phyloP scores from a whole-genome alignment of 306 rosid genomes.

The Gillenia trifoliata region DNA sequence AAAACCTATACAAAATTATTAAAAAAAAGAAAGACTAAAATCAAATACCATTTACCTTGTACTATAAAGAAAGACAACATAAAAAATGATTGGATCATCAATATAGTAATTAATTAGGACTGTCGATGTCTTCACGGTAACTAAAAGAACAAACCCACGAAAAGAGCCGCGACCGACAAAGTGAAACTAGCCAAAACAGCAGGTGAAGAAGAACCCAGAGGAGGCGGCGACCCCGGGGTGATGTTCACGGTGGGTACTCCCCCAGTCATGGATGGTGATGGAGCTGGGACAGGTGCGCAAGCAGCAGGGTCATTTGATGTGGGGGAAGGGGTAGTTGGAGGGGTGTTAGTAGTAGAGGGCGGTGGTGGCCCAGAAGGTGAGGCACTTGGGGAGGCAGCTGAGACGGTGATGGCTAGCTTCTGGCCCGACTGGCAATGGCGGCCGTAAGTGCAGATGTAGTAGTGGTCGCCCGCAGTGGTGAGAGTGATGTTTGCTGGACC shows the following conservation, averaged over 20 bases:
- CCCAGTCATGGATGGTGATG: neutral
- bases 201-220: neutral
- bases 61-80: too few relatives aligned
- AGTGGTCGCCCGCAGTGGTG: slow-evolving; percentile 12
- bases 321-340: neutral
- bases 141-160: neutral
- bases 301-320: neutral
- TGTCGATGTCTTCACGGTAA: neutral
- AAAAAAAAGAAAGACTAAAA: too few relatives aligned
- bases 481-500: slow-evolving; percentile 11
- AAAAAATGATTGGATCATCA: neutral
- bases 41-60: too few relatives aligned
- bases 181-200: neutral
- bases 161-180: slow-evolving; percentile 1
- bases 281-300: neutral
- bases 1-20: neutral
- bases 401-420: slow-evolving; percentile 24
- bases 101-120: neutral
- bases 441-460: slow-evolving; percentile 24
- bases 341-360: neutral
- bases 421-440: slow-evolving; percentile 25
- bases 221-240: neutral
- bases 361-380: neutral
- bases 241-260: neutral
- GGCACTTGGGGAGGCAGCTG: neutral